phyloP scores from a whole-genome alignment of 2,329 filamentous ascomycete species.

The Thermothelomyces thermophilus region DNA sequence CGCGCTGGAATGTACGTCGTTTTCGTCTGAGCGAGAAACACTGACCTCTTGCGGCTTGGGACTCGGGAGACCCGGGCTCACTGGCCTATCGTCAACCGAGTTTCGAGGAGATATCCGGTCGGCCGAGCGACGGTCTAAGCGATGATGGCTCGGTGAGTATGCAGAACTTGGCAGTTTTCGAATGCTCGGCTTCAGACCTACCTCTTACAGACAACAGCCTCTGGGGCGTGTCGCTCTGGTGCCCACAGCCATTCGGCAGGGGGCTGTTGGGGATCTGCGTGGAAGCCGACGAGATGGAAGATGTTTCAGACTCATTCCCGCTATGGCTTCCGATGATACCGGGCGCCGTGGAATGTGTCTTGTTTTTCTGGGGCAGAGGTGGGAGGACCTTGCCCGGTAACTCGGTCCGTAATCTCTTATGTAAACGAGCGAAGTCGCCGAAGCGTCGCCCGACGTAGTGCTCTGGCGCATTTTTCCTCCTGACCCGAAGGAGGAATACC shows the following conservation, averaged over 20 bases:
- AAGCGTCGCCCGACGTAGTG: constrained; percentile 79
- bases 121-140: constrained; percentile 30
- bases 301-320: constrained; percentile 65
- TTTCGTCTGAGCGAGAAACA: constrained; percentile 7
- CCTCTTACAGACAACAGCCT: constrained; percentile 40
- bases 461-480: constrained; percentile 67
- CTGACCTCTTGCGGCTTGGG: constrained; percentile 24
- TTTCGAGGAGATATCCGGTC: constrained; percentile 36
- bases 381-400: constrained; percentile 86
- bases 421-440: constrained; percentile 75
- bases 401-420: constrained; percentile 74
- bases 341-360: constrained; percentile 62
- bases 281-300: constrained; percentile 74
- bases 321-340: constrained; percentile 46
- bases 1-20: background rate
- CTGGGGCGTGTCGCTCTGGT: constrained; percentile 26
- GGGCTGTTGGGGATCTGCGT: constrained; percentile 50
- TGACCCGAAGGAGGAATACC: constrained; percentile 88
- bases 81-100: constrained; percentile 38
- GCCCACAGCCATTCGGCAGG: constrained; percentile 17
- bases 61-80: constrained; percentile 28
- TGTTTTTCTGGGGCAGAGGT: constrained; percentile 86
- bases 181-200: constrained; percentile 18
- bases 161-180: background rate
- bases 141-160: background rate